Evolutionary conservation across 1,284 basidiomycete genomes (phyloP), one percentile per base, ranked within the genome.

Genomic region (Apiotrichum brassicae): DNA sequence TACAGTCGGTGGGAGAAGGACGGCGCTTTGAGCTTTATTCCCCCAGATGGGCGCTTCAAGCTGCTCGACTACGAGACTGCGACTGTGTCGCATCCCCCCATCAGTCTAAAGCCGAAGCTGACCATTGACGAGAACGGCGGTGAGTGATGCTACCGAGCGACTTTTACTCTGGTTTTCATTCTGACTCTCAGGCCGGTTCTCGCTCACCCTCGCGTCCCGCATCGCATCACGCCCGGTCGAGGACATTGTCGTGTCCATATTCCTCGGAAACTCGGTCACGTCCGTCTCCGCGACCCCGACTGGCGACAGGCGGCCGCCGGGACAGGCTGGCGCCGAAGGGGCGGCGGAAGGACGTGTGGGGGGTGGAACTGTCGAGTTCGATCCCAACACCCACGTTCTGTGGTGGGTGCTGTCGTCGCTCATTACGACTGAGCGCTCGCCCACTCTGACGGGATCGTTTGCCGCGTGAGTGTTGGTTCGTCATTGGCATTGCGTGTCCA

Each of bases 21-120:
- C 63, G 83, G 82, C 58, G 76, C 80, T 0, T 76, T 97, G 46
- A 93, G 89, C 1, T 97, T 97, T 67, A 83, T 97, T 37, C 93
- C 93, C 3, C 93, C 93, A 2, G 93, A 97, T 63, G 93, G 93
- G 11, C 82, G 82, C 55, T 97, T 97, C 73, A 81, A 81, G 34
- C 77, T 97, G 24, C 81, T 87, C 69, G 87, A 91, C 62, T 97
- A 95, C 66, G 84, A 86, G 25, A 84, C 84, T 61, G 72, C 75
- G 14, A 28, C 41, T 4, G 38, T 22, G 0, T 47, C 50, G 16
- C 78, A 82, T 5, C 67, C 89, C 6, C 87, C 89, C 0, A 76
- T 90, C 46, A 59, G 74, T 0, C 66, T 90, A 41, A 86, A 86
- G 64, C 71, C 82, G 0, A 72, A 69, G 13, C 74, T 88, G 46